Base-by-base conservation (phyloP, 176 grass and related monocot species). In the Eleusine indica region DNA sequence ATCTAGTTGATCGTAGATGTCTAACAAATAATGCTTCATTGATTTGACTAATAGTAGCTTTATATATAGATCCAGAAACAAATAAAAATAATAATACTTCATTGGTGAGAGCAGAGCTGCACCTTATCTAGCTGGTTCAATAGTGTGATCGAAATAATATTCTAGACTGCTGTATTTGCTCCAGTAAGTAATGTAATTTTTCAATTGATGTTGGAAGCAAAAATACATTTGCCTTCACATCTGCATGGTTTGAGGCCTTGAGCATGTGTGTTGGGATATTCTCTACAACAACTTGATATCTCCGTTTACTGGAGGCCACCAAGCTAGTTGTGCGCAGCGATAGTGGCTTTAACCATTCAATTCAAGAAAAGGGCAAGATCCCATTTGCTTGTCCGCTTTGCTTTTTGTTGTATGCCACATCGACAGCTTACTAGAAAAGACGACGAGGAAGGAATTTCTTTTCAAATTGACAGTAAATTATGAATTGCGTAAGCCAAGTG, bases 341-440 rank as follows among this genome's bases (percentile, higher is more conserved):
- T 22, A 32, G 4, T 44, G n/a, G 46, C 30, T 65, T 38, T 74
- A 80, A 80, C 82, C 77, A 85, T 85, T 85, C 70, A 69, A 49
- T 67, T 51, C 4, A 80, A 30, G 76, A 67, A 75, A 84, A 70
- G 76, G 87, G 70, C 87, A 84, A 80, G 21, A 65, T 15, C 75
- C 57, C 8, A 28, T 40, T 80, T 21, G 43, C 53, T 18, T 3
- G 18, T 74, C 72, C 79, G 35, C 38, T n/a, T 72, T 1, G 3
- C 61, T 64, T 64, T 9, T 57, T 13, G 22, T 32, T 13, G 6
- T 66, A 56, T 38, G 37, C 57, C 0, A 21, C 54, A 22, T 80
- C 11, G 22, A 66, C 12, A 53, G 22, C 17, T 71, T 65, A n/a
- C n/a, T 78, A 10, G 21, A 22, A 60, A 60, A 8, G 7, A 22